These are phyloP conservation scores for Trichoderma sp. DNA, from an alignment of 2,329 filamentous ascomycete species.

Conservation along the genomic window DNA sequence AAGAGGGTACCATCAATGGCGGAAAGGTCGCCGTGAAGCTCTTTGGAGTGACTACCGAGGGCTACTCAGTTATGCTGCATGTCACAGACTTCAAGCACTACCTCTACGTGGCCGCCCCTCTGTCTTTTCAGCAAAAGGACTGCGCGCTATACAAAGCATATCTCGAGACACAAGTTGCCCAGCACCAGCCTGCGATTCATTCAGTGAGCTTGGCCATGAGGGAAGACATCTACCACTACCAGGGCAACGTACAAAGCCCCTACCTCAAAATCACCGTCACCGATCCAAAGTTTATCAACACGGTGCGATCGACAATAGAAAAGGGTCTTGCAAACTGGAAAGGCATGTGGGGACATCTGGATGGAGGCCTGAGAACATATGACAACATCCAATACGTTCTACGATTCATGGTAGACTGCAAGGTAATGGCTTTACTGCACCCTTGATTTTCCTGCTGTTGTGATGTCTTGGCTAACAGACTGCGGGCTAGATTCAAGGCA, in stretches of 20 bases:
- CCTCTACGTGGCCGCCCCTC: slow-evolving; percentile 85
- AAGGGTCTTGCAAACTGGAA: slow-evolving; percentile 81
- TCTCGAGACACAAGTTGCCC: slow-evolving; percentile 75
- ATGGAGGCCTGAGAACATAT: slow-evolving; percentile 78
- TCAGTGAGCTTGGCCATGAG: slow-evolving; percentile 78
- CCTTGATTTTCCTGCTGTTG: not conserved
- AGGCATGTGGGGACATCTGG: slow-evolving; percentile 73
- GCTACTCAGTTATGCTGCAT: slow-evolving; percentile 91
- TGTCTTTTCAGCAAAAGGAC: slow-evolving; percentile 75
- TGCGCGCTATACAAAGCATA: slow-evolving; percentile 75
- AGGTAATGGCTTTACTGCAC: slow-evolving; percentile 48
- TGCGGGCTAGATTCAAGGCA: slow-evolving; percentile 68
- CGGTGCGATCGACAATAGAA: slow-evolving; percentile 73
- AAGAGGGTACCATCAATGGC: slow-evolving; percentile 79
- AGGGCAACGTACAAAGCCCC: slow-evolving; percentile 86
- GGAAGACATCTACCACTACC: slow-evolving; percentile 91
- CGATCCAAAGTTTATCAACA: slow-evolving; percentile 80
- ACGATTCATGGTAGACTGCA: slow-evolving; percentile 96
- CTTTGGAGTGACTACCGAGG: slow-evolving; percentile 81
- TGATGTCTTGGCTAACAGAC: not conserved
- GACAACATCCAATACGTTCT: slow-evolving; percentile 95
- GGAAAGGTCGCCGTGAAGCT: slow-evolving; percentile 79
- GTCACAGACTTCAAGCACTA: slow-evolving; percentile 97
- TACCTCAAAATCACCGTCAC: slow-evolving; percentile 92
- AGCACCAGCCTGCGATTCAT: slow-evolving; percentile 70